Percentiles rank a stretch among this genome's conserved stretches.
These are phyloP conservation scores for Cylindrotheca closterium DNA, from an alignment of 108 stramenopile genomes.

Conservation along the genomic window DNA sequence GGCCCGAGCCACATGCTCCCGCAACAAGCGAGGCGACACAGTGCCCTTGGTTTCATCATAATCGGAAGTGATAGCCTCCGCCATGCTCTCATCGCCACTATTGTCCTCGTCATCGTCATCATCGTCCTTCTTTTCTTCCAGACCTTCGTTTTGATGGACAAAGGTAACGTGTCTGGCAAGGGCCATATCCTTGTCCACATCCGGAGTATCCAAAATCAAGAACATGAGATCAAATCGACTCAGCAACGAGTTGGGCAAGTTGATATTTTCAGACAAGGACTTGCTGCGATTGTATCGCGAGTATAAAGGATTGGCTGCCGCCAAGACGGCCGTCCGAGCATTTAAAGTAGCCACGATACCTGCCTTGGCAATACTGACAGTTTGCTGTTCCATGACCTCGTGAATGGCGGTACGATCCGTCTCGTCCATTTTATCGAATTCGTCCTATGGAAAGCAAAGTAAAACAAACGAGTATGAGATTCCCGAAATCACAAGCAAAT, in stretches of 20 bases:
- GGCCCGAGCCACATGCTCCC: constrained; percentile 94
- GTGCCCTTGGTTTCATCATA: constrained; percentile 35
- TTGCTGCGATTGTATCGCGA: constrained; percentile 91
- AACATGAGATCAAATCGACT: constrained; percentile 99
- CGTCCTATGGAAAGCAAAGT: constrained; percentile 38
- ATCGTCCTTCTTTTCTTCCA: constrained; percentile 38
- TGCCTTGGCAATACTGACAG: constrained; percentile 96
- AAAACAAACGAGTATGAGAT: no score
- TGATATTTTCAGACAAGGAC: constrained; percentile 93
- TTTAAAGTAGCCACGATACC: constrained; percentile 99
- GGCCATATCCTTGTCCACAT: constrained; percentile 91
- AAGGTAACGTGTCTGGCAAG: constrained; percentile 96
- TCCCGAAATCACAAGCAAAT: no score
- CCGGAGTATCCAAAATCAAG: constrained; percentile 90
- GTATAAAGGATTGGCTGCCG: constrained; percentile 98
- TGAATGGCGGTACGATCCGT: constrained; percentile 97
- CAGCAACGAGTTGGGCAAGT: constrained; percentile 95
- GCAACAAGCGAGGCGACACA: constrained; percentile 78
- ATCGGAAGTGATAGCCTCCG: constrained; percentile 1
- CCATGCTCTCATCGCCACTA: constrained; percentile 13
- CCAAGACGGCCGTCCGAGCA: constrained; percentile 96
- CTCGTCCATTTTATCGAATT: constrained; percentile 99
- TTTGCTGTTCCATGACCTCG: constrained; percentile 99
- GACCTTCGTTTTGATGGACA: constrained; percentile 95
- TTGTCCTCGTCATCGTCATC: constrained; percentile 35